Evolutionary conservation across 257 asterid genomes (phyloP).

Genomic region (Gynochthodes officinalis): DNA sequence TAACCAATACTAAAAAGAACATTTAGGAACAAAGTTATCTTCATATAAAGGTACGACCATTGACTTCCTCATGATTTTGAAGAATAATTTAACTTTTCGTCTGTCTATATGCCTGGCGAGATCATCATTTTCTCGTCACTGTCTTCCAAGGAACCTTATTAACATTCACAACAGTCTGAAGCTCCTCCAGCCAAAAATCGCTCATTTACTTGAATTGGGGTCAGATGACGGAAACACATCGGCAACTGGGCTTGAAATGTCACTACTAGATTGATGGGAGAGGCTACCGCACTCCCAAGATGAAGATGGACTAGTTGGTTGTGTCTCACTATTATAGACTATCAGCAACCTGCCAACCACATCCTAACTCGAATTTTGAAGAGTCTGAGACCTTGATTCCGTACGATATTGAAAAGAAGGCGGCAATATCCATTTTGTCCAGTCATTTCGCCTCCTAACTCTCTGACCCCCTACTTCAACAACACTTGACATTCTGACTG

Average conservation of each 20-base stretch:
- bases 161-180: neutral
- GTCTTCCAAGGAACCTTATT: neutral
- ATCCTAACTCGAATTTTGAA: conserved; percentile 25
- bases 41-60: no score
- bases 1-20: no score
- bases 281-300: conserved; percentile 32
- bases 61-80: no score
- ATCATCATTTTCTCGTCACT: conserved; percentile 20
- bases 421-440: conserved; percentile 62
- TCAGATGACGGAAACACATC: conserved; percentile 11
- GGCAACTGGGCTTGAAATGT: conserved; percentile 20
- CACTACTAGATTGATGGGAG: conserved; percentile 23
- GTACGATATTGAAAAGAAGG: conserved; percentile 22
- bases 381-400: conserved; percentile 37
- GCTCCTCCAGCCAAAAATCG: neutral
- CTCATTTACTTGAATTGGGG: conserved; percentile 24
- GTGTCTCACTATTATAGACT: conserved; percentile 28
- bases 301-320: conserved; percentile 30
- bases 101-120: conserved; percentile 24
- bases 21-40: no score
- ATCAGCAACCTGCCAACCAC: conserved; percentile 37
- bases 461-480: conserved; percentile 82
- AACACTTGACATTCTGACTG: conserved; percentile 47
- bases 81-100: neutral
- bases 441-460: conserved; percentile 55